Evolutionary conservation across 306 rosid genomes (phyloP).

Genomic region (Casuarina glauca): DNA sequence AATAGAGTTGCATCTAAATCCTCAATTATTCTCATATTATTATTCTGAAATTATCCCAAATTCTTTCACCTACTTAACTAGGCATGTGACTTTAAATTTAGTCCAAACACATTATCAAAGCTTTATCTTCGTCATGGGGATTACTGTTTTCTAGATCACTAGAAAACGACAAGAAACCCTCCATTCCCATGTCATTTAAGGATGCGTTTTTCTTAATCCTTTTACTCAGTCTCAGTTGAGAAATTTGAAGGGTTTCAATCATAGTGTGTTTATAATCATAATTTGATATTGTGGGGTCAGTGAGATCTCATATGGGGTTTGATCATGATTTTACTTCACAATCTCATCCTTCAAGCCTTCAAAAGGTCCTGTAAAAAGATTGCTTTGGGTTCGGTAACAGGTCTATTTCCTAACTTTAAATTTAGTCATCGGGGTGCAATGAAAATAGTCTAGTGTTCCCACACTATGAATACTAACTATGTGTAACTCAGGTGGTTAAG

Average conservation of each 20-base stretch:
- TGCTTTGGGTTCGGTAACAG: conserved; percentile 31
- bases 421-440: conserved; percentile 21
- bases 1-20: too few relatives aligned
- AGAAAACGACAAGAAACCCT: too few relatives aligned
- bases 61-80: background rate
- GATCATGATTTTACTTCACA: conserved; percentile 24
- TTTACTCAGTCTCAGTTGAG: background rate
- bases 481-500: conserved; percentile 11
- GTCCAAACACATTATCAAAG: background rate
- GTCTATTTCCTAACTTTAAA: conserved; percentile 21
- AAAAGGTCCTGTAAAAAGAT: background rate
- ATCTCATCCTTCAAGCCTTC: conserved; percentile 31
- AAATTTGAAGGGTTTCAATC: conserved; percentile 18
- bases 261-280: background rate
- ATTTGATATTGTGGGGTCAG: conserved; percentile 32
- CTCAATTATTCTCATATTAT: too few relatives aligned
- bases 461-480: conserved; percentile 17
- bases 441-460: background rate
- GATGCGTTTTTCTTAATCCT: background rate
- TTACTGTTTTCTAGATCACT: background rate
- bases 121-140: background rate
- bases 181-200: too few relatives aligned
- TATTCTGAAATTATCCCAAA: too few relatives aligned
- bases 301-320: conserved; percentile 20
- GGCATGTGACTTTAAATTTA: background rate